Conservation (phyloP, 2,329 filamentous ascomycete species). For the Arthrinium phaeospermum region DNA sequence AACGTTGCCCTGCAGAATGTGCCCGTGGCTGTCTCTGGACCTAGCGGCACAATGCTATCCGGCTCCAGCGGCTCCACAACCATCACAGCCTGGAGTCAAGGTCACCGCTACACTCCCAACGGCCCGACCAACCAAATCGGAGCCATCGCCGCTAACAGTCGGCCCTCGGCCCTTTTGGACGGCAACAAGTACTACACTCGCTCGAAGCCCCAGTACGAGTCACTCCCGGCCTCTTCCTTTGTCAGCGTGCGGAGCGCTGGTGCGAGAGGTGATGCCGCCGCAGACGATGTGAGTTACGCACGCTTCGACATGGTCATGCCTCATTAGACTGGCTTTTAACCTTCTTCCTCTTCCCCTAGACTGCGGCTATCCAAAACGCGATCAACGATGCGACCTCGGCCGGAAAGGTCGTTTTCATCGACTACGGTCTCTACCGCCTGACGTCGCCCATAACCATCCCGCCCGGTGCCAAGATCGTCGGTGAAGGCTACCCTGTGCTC, state of each 20-base stretch:
- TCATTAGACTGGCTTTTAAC: slow-evolving; percentile 25
- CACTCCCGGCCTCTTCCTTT: slow-evolving; percentile 61
- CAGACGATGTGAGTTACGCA: slow-evolving; percentile 65
- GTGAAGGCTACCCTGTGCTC: slow-evolving; percentile 46
- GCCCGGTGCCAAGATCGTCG: slow-evolving; percentile 42
- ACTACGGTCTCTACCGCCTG: slow-evolving; percentile 60
- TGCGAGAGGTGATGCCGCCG: slow-evolving; percentile 71
- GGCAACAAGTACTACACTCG: slow-evolving; percentile 60
- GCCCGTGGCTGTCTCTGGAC: slow-evolving; percentile 46
- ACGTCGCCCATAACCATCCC: slow-evolving; percentile 54
- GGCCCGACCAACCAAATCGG: slow-evolving; percentile 54
- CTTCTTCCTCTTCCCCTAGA: slow-evolving; percentile 36
- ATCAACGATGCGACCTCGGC: slow-evolving; percentile 55
- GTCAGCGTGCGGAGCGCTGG: slow-evolving; percentile 58
- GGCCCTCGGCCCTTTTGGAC: slow-evolving; percentile 60
- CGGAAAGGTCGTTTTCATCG: slow-evolving; percentile 61
- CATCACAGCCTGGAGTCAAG: slow-evolving; percentile 70
- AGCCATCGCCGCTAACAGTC: slow-evolving; percentile 48
- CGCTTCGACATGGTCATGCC: slow-evolving; percentile 54
- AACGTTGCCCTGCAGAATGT: slow-evolving; percentile 48
- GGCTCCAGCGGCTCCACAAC: slow-evolving; percentile 59
- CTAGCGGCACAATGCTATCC: slow-evolving; percentile 54
- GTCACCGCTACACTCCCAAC: slow-evolving; percentile 62
- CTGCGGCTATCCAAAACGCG: slow-evolving; percentile 61
- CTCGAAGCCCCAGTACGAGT: slow-evolving; percentile 76